A percentile compares a stretch with the other conserved stretches of the same genome.
These are phyloP conservation scores for Chrysopogon serrulatus DNA, from an alignment of 176 grass and related monocot genomes.

Conservation along the genomic window DNA sequence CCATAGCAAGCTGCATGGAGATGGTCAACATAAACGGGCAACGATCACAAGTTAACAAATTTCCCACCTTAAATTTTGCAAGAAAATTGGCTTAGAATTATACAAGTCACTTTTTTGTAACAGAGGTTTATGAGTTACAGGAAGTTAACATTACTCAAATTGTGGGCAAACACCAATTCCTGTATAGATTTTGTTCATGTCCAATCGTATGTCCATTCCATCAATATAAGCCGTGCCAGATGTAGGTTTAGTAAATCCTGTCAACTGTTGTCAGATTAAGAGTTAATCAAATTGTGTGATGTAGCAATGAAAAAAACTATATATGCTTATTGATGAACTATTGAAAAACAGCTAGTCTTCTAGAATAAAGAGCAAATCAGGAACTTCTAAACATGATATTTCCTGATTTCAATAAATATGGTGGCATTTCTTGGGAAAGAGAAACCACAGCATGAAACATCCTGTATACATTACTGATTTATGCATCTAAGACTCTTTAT, in stretches of 20 bases:
- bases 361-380: not conserved
- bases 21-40: not conserved
- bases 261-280: slow-evolving; percentile 58
- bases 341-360: not conserved
- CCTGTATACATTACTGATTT: not conserved
- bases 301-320: not conserved
- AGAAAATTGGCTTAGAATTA: not conserved
- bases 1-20: slow-evolving; percentile 79
- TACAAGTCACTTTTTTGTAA: not conserved
- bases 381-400: slow-evolving; percentile 1
- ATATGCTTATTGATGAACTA: not conserved
- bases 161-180: slow-evolving; percentile 94
- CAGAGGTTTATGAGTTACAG: not conserved
- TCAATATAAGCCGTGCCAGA: slow-evolving; percentile 78
- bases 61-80: not conserved
- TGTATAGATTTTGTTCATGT: slow-evolving; percentile 81
- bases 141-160: slow-evolving; percentile 72
- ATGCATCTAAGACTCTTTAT: not conserved
- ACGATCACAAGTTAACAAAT: not conserved
- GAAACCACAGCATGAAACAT: not conserved
- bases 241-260: slow-evolving; percentile 72
- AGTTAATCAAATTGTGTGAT: slow-evolving; percentile 9
- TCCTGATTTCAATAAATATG: not conserved
- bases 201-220: slow-evolving; percentile 63
- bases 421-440: not conserved